Base-by-base conservation (phyloP, 441 rosid species). In the Arabidopsis hybrid region DNA sequence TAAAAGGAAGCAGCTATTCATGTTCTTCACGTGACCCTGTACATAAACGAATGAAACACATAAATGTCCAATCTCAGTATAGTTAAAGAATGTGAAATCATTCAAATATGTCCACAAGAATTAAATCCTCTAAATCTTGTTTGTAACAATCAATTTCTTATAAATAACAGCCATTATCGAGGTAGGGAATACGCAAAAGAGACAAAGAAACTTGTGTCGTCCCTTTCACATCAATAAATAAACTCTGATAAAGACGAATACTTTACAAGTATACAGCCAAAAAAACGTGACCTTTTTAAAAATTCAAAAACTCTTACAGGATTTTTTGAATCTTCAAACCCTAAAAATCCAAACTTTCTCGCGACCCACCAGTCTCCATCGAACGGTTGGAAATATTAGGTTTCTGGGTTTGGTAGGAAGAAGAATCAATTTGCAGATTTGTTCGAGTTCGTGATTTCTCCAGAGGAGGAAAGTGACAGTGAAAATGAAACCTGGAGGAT, bases 1-100 rank as follows among this genome's bases (percentile, higher is more conserved):
- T 79, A 74, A 60, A 72, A 11, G 73, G 77, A 56, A 8, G 80
- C 39, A 8, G 79, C 39, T 71, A 68, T 34, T 72, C 81, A 83
- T 78, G 79, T 65, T 78, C 74, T 77, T 79, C 73, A 69, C 77
- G 79, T 67, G 80, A 81, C 18, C 78, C 69, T 55, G 78, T 13
- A 53, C 29, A 60, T 71, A 62, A 62, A 71, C 34, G 17, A 31
- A 42, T 9, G 40, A 2, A 39, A 55, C 47, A 26, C 42, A 36
- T 42, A 49, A 57, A 31, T 62, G 26, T 47, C 32, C 14, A 35
- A 55, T 53, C 16, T 60, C 60, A 75, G 32, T 42, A 61, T 73
- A 31, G 55, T 74, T 68, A 63, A 63, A 66, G 17, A 79, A 60
- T 47, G 65, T 49, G 51, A 59, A 79, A 57, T 50, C 32, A 31